Base-by-base conservation (phyloP, 345 rosid genomes). In the Hevea brasiliensis region DNA sequence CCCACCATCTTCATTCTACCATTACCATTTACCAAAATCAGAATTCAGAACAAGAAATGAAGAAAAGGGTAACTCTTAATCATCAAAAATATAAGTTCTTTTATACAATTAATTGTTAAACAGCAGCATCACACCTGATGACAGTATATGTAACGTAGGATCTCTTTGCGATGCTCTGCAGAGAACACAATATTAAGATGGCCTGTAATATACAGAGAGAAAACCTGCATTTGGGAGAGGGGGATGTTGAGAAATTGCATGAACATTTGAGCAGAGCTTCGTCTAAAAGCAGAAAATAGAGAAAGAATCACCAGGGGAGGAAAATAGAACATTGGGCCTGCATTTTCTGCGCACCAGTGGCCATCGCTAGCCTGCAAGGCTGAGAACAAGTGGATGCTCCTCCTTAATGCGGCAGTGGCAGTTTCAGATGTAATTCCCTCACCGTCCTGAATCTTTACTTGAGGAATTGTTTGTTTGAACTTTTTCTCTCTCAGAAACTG, bases 281-380 rank as follows among this genome's bases (percentile, higher is more conserved):
- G n/a, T n/a, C n/a, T n/a, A n/a, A n/a, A n/a, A n/a, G n/a, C n/a
- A n/a, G n/a, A 50, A 17, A 17, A 4, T 18, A 4, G 48, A n/a
- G 24, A 10, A 1, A 14, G 8, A 7, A 61, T 61, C 9, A 74
- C 77, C 77, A 74, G 1, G 8, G 77, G 77, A 20, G 72, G 60
- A 21, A 74, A 13, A 37, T 37, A 74, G 66, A 74, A 74, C 50
- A 74, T 20, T 0, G 72, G 77, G 8, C 77, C 77, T 29, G 72
- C 10, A 58, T 66, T 65, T 67, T 74, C 77, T 29, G 66, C 72
- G 48, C 35, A 23, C 76, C 76, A 72, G 53, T 72, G 76, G 69
- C 76, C 76, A 54, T 72, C 76, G 17, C 41, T 62, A 0, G 76
- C 76, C 32, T 72, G 76, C 37, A 72, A 35, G 40, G 76, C 68